Base-by-base conservation (phyloP, 1,284 basidiomycete genomes). In the Sanghuangporus weigelae region DNA sequence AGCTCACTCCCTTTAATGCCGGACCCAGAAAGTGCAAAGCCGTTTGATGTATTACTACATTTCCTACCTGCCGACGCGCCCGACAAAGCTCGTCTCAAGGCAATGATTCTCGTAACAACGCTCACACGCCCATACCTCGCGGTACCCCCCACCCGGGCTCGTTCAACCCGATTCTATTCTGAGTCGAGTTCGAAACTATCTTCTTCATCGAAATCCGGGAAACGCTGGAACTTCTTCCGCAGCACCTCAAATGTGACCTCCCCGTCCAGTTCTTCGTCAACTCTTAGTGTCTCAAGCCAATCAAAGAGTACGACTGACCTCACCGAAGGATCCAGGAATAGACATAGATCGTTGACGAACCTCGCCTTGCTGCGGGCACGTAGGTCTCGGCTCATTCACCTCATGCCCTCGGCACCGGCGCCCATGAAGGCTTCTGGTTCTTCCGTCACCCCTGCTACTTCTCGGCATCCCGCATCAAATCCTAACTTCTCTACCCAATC, bases 11-110 rank as follows among this genome's bases (percentile, higher is more conserved):
- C 49, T 51, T 12, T 51, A 12, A 23, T 26, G 5, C 49, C n/a
- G 26, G 49, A 51, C 26, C 49, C 49, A 5, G 26, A 23, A 23
- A 38, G 14, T 44, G 23, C 38, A 16, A 38, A 21, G 3, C 73
- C 78, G 0, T 78, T 80, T 62, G 79, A 80, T 60, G 75, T 69
- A 1, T 67, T 80, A 14, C 60, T 80, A 62, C 76, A 79, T 63
- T 79, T 76, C 69, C 68, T 79, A 31, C 76, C 78, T 3, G 53
- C 66, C 6, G 64, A 70, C 35, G 64, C 74, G 21, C 66, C 74
- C 1, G 75, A 78, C 66, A 76, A 76, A 59, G 68, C 73, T 1
- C 62, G 78, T n/a, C 71, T 80, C 21, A 79, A 78, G 68, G 74
- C 77, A 35, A 68, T 75, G 7, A 79, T 80, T 61, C 74, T 79